These are phyloP conservation scores for Colletotrichum sp. DNA, from an alignment of 2,329 filamentous ascomycete genomes.

Conservation along the genomic window DNA sequence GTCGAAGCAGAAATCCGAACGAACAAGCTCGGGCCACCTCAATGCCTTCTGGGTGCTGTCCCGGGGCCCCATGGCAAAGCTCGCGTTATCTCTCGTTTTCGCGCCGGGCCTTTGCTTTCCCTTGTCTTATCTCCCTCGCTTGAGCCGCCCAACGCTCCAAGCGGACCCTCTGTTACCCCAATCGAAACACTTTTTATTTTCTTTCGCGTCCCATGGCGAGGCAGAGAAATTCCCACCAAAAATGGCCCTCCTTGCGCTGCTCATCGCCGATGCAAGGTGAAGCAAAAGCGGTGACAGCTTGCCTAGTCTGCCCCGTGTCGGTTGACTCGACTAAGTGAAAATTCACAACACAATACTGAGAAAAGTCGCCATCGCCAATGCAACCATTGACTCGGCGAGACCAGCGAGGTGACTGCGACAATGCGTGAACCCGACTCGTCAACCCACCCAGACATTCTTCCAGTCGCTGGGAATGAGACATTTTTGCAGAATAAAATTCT, in stretches of 20 bases:
- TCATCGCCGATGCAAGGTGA: constrained; percentile 9
- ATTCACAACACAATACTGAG: neutral
- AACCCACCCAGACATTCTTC: too few relatives aligned
- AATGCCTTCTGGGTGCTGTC: neutral
- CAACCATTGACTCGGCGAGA: neutral
- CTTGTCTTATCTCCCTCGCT: neutral
- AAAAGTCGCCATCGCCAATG: constrained; percentile 4
- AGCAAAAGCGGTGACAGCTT: neutral
- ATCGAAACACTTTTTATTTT: constrained; percentile 7
- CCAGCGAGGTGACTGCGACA: neutral
- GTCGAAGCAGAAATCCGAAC: neutral
- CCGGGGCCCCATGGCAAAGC: neutral
- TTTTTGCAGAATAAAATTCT: neutral
- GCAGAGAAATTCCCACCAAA: neutral
- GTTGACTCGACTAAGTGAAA: neutral
- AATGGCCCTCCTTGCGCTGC: neutral
- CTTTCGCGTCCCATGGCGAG: neutral
- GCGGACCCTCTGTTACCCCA: constrained; percentile 13
- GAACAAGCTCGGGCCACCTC: neutral
- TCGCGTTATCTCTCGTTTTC: neutral
- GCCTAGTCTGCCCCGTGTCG: neutral
- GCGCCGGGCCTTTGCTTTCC: neutral
- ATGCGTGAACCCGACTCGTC: neutral
- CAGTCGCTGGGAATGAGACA: constrained; percentile 5
- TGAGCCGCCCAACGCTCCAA: constrained; percentile 1